Evolutionary conservation across 2,329 filamentous ascomycete genomes (phyloP), one percentile per base, ranked within the genome.

Genomic region (Orbilia blumenaviensis): DNA sequence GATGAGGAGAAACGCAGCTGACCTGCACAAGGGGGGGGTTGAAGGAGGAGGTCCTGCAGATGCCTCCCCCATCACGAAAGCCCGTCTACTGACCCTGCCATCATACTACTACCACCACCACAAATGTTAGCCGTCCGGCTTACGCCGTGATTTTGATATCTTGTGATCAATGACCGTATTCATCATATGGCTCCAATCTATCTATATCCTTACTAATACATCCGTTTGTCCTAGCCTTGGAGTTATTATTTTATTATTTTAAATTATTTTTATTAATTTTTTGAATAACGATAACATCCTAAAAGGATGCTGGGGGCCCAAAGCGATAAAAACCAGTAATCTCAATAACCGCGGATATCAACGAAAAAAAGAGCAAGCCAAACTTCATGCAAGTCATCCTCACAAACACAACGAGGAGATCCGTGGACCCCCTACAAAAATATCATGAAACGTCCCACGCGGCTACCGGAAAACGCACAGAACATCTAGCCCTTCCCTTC

Each of bases 121-220:
- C 36, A 6, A 18, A 7, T 2, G 8, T 9, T 46, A 10, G 2
- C 42, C 14, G 18, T 64, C 46, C 61, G 61, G 61, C 61, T 66
- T 66, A 60, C 69, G 42, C 69, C 69, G 69, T 61, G 42, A 66
- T 66, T 42, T 18, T 23, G 32, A 63, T 67, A 75, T 67, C 71
- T 67, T 75, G 71, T 75, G 71, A 75, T 75, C 71, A 50, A 75
- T 75, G 71, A 75, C 71, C 71, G 46, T 75, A 67, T 68, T 36
- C 38, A 75, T 75, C 71, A 75, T 44, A 67, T 75, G 71, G 16
- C 18, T n/a, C n/a, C n/a, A n/a, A n/a, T n/a, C n/a, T n/a, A n/a
- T 41, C 29, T 50, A 21, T 44, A 60, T 48, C 42, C 25, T 64
- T 21, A 8, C 42, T 38, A 63, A 46, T 18, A 50, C 48, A 36